Evolutionary conservation across 1,139 yeast genomes (phyloP), one percentile per base, ranked within the genome.

Genomic region (Yamadazyma songkhlaensis): DNA sequence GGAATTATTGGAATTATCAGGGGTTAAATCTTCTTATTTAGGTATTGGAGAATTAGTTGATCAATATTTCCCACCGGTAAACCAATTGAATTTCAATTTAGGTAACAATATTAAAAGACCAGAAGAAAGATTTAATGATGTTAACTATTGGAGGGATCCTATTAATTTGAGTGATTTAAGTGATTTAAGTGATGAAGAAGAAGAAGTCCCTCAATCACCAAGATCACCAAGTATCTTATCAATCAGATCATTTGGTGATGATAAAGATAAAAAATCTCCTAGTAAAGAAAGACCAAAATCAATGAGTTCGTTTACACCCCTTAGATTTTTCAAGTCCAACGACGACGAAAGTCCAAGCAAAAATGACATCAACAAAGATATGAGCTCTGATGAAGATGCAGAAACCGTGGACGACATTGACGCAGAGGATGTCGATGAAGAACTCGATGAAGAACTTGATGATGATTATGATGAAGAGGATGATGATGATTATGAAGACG

Each of bases 1-100:
- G 95, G 98, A 94, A 61, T 73, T 94, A 48, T 70, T 94, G 40
- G 97, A 94, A 57, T 71, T 94, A 53, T 95, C 97, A 0, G 98
- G 98, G 5, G 86, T 86, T 57, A 85, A 79, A 55, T 83, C 95
- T 37, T 81, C 95, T 0, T 94, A 94, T 57, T 79, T 94, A 38
- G 83, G 81, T 48, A 92, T 94, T 57, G 89, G 95, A 30, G 97
- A 92, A 58, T 70, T 94, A 43, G 97, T 94, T 10, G 99, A 94
- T 60, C 97, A 92, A 59, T 90, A 90, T 58, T 94, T 94, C 73
- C 99, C 99, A 10, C 96, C 97, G 0, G 84, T 84, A 21, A 68
- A 61, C 31, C 60, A 59, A 38, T 62, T 68, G 6, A 64, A 65
- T 12, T 66, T 60, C 65, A 41, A 66, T 73, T 26, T 37, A 46